These are phyloP conservation scores for Cucumis sativus DNA, from an alignment of 306 rosid genomes.

Conservation along the genomic window DNA sequence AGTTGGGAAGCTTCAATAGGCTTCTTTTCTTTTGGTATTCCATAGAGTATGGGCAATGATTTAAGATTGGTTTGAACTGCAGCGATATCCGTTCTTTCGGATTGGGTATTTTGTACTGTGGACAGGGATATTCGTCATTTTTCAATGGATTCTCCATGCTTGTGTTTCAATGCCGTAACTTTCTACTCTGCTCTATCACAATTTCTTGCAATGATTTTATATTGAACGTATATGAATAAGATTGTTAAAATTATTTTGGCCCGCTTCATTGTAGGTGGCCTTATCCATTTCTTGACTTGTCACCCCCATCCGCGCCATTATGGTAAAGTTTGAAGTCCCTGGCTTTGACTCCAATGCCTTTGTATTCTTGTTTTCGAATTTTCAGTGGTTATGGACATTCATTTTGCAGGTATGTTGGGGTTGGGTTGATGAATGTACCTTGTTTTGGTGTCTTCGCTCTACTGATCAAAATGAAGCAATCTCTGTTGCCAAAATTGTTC, in stretches of 20 bases:
- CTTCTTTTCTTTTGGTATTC: conserved; percentile 3
- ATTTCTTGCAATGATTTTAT: background rate
- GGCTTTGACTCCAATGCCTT: background rate
- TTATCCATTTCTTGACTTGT: conserved; percentile 73
- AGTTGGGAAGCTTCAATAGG: conserved; percentile 7
- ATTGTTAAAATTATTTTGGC: background rate
- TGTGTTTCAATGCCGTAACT: conserved; percentile 47
- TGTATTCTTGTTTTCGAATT: background rate
- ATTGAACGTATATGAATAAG: background rate
- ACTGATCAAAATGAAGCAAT: conserved; percentile 39
- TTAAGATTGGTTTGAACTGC: conserved; percentile 8
- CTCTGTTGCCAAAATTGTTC: conserved; percentile 33
- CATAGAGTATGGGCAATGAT: background rate
- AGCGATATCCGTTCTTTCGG: conserved; percentile 84
- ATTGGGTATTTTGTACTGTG: conserved; percentile 66
- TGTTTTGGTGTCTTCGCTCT: conserved; percentile 51
- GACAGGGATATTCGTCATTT: conserved; percentile 57
- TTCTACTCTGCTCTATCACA: background rate
- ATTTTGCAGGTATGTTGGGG: conserved; percentile 51
- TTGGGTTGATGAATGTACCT: conserved; percentile 65
- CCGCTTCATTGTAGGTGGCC: conserved; percentile 67
- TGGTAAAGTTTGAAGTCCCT: conserved; percentile 36
- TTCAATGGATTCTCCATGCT: conserved; percentile 76
- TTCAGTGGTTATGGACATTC: background rate
- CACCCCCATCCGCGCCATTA: conserved; percentile 67